phyloP scores from a whole-genome alignment of 148 eudicot genomes.

The Rhododendron kiyosumense region DNA sequence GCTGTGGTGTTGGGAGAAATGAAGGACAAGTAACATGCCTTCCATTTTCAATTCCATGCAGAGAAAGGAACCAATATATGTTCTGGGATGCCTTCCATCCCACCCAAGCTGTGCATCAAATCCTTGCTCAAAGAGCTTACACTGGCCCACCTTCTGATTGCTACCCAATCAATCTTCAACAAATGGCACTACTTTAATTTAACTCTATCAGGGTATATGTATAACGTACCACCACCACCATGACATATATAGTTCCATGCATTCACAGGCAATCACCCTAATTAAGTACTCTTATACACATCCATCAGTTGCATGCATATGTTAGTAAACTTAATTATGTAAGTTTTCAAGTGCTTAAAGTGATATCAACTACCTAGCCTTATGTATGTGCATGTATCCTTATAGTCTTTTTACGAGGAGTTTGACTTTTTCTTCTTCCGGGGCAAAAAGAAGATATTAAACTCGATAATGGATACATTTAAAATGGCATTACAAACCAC shows the following conservation, averaged over 20 bases:
- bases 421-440: no score
- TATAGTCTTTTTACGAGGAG: neutral
- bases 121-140: constrained; percentile 56
- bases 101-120: constrained; percentile 45
- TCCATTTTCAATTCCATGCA: constrained; percentile 65
- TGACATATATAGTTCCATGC: no score
- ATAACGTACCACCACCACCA: no score
- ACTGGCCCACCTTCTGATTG: constrained; percentile 36
- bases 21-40: constrained; percentile 68
- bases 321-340: no score
- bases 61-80: constrained; percentile 47
- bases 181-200: constrained; percentile 33
- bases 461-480: no score
- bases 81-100: constrained; percentile 97
- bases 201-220: no score
- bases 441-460: no score
- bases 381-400: neutral
- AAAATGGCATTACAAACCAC: no score
- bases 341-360: neutral
- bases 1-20: constrained; percentile 74
- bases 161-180: constrained; percentile 49
- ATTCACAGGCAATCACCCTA: no score
- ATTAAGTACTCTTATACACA: no score
- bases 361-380: neutral
- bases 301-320: no score